Percentiles rank a stretch among this genome's conserved stretches.
These are phyloP conservation scores for Petunia hybrid DNA, from an alignment of 305 asterid genomes.

Conservation along the genomic window DNA sequence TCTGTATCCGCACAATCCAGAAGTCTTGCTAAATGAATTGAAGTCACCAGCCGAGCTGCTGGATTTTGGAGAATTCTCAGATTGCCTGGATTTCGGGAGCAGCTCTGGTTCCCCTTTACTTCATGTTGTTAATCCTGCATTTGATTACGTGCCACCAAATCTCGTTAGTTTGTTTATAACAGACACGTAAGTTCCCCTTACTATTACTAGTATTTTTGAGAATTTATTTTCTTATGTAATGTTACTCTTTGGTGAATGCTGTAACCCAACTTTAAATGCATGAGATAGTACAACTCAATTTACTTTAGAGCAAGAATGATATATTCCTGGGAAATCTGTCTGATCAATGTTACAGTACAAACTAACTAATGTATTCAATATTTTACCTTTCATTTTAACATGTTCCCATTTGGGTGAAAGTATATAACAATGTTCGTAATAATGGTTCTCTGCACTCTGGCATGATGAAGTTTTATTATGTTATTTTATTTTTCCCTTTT, in stretches of 20 bases:
- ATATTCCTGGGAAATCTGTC: conserved; percentile 15
- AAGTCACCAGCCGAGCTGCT: conserved; percentile 97
- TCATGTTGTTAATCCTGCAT: conserved; percentile 94
- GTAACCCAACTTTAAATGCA: not conserved
- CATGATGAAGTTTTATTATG: not conserved
- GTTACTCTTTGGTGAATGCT: not conserved
- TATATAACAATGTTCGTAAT: not conserved
- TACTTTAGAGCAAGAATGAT: conserved; percentile 12
- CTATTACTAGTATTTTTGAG: conserved; percentile 18
- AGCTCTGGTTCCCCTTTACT: conserved; percentile 88
- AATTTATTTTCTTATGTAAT: conserved; percentile 7
- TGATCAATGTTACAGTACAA: conserved; percentile 17
- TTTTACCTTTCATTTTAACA: conserved; percentile 10
- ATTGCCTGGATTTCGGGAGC: conserved; percentile 82
- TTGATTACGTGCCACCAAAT: conserved; percentile 95
- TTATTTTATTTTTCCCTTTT: not conserved
- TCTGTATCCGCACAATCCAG: conserved; percentile 97
- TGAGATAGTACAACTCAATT: conserved; percentile 11
- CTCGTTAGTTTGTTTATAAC: conserved; percentile 93
- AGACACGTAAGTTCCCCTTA: conserved; percentile 79
- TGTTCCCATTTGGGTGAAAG: not conserved
- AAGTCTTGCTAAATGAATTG: conserved; percentile 88
- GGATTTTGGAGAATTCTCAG: conserved; percentile 97
- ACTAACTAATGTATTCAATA: not conserved
- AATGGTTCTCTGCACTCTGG: conserved; percentile 6